phyloP scores from a whole-genome alignment of 2,329 filamentous ascomycete genomes.

The Phoma herbarum region DNA sequence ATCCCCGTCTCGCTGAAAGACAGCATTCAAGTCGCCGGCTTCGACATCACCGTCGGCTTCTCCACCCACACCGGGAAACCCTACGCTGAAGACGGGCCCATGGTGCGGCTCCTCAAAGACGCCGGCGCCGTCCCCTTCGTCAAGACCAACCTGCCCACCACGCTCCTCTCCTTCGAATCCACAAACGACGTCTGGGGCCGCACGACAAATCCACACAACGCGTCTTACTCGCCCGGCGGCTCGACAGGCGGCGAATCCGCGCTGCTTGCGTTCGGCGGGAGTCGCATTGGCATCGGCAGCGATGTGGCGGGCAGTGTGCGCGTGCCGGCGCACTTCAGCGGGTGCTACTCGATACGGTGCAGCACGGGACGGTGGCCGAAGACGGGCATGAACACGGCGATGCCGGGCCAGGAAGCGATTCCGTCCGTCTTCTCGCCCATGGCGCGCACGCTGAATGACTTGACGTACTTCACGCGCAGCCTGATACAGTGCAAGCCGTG shows the following conservation, averaged over 20 bases:
- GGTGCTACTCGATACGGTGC: constrained; percentile 86
- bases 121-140: constrained; percentile 90
- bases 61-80: constrained; percentile 76
- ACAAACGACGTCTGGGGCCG: constrained; percentile 83
- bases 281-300: constrained; percentile 87
- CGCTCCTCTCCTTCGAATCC: constrained; percentile 85
- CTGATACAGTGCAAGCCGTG: constrained; percentile 85
- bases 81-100: constrained; percentile 70
- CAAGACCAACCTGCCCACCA: constrained; percentile 90
- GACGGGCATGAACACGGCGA: constrained; percentile 81
- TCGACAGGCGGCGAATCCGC: constrained; percentile 88
- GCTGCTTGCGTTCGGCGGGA: constrained; percentile 79
- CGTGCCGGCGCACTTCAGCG: constrained; percentile 86
- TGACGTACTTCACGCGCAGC: constrained; percentile 82
- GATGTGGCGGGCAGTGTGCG: constrained; percentile 92
- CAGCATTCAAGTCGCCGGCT: constrained; percentile 78
- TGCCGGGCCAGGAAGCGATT: constrained; percentile 91
- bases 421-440: constrained; percentile 91
- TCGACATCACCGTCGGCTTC: constrained; percentile 84
- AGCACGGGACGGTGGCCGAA: constrained; percentile 93
- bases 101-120: constrained; percentile 81
- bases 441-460: constrained; percentile 82
- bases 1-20: constrained; percentile 87
- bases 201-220: constrained; percentile 82
- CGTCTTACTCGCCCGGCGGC: constrained; percentile 85